These are phyloP conservation scores for Macrocystidia cucumis DNA, from an alignment of 1,284 basidiomycete species.

Conservation along the genomic window DNA sequence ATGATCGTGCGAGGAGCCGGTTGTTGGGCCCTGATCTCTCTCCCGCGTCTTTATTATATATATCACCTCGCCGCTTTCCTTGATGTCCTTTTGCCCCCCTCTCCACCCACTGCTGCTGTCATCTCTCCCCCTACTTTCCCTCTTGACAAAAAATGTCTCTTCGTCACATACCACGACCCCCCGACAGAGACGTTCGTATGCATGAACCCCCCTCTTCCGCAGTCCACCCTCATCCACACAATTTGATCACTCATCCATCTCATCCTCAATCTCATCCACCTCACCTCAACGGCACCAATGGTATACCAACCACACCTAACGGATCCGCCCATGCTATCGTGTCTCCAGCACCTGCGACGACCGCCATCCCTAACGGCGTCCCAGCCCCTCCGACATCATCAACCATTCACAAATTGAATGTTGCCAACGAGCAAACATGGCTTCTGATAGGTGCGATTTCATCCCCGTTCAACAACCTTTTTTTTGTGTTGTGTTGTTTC, in stretches of 20 bases:
- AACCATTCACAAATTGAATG: constrained; percentile 67
- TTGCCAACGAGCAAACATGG: constrained; percentile 90
- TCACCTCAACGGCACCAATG: constrained; percentile 43
- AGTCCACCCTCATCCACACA: constrained; percentile 34
- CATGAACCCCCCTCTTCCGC: constrained; percentile 43
- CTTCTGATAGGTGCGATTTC: constrained; percentile 70
- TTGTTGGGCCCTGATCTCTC: constrained; percentile 32
- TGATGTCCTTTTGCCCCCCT: constrained; percentile 39
- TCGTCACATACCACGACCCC: constrained; percentile 52
- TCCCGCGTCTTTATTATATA: constrained; percentile 36
- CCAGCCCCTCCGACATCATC: constrained; percentile 24
- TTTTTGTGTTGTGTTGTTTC: too few relatives aligned
- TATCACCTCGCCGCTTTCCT: constrained; percentile 35
- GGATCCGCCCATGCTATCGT: constrained; percentile 32
- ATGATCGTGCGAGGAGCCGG: constrained; percentile 48
- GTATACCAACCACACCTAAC: constrained; percentile 32
- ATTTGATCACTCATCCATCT: constrained; percentile 21
- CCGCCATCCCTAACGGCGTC: constrained; percentile 33
- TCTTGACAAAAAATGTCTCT: constrained; percentile 54
- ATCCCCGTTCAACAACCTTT: constrained; percentile 6
- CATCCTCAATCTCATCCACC: constrained; percentile 31
- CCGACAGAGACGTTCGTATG: constrained; percentile 55
- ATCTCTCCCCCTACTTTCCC: constrained; percentile 17
- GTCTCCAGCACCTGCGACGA: constrained; percentile 41
- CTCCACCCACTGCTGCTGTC: constrained; percentile 18